Conservation (phyloP, 2,329 filamentous ascomycete species). For the Sarocladium kiliense region DNA sequence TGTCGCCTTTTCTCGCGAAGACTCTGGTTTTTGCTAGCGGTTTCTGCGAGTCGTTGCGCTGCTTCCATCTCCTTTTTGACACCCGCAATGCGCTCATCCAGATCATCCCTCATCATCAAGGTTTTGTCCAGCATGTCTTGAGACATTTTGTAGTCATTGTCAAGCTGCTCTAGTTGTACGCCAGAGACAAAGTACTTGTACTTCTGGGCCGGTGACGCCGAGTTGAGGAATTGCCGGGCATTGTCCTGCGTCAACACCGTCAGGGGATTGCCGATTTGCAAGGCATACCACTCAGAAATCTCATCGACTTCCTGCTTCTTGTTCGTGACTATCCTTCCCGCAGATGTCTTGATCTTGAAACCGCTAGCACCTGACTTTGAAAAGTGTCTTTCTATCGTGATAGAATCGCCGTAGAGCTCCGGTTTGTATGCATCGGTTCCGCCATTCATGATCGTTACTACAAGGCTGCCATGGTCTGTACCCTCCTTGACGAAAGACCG, state of each 20-base stretch:
- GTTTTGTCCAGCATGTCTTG: constrained; percentile 71
- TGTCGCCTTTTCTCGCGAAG: constrained; percentile 57
- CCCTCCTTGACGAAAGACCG: constrained; percentile 92
- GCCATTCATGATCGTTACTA: constrained; percentile 86
- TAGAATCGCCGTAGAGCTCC: constrained; percentile 76
- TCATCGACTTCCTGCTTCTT: constrained; percentile 87
- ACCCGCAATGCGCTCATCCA: constrained; percentile 25
- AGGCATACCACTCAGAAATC: constrained; percentile 84
- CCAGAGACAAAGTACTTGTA: constrained; percentile 97
- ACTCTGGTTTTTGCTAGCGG: constrained; percentile 60
- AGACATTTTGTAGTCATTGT: constrained; percentile 84
- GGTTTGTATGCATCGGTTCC: constrained; percentile 80
- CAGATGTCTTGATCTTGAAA: constrained; percentile 79
- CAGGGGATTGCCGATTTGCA: constrained; percentile 95
- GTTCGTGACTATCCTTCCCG: constrained; percentile 67
- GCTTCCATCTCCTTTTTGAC: constrained; percentile 44
- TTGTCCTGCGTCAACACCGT: constrained; percentile 95
- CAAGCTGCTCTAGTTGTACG: constrained; percentile 86
- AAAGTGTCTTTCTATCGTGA: constrained; percentile 90
- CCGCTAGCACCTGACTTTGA: constrained; percentile 66
- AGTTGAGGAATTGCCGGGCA: constrained; percentile 86
- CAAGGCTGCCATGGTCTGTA: constrained; percentile 66
- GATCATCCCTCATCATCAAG: constrained; percentile 29
- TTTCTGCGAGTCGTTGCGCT: constrained; percentile 59
- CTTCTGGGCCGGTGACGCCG: constrained; percentile 75